Percentiles rank a stretch among this genome's conserved stretches.
phyloP scores from a whole-genome alignment of 805 yeast genomes.

The Candida saitoana region DNA sequence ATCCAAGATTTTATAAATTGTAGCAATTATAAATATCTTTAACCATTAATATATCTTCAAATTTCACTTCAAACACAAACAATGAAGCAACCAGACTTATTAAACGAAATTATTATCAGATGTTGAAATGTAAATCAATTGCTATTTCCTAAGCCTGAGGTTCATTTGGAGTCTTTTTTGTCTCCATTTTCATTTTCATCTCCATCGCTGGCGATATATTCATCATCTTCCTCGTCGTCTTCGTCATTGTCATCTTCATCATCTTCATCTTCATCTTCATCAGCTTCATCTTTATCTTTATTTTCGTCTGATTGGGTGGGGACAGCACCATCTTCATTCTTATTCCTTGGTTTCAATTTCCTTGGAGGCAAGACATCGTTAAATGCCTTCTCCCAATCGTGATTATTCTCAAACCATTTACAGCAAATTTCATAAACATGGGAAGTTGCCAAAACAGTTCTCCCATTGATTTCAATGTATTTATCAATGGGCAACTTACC shows the following conservation, averaged over 20 bases:
- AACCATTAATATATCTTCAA: too few species aligned
- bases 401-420: conserved; percentile 64
- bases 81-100: too few species aligned
- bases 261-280: conserved; percentile 7
- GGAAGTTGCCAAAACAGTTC: conserved; percentile 87
- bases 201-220: too few species aligned
- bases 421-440: conserved; percentile 90
- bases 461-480: conserved; percentile 74
- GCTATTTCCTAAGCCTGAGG: too few species aligned
- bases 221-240: not conserved
- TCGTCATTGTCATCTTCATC: conserved; percentile 2
- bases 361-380: conserved; percentile 84
- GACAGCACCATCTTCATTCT: conserved; percentile 6
- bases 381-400: conserved; percentile 84
- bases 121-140: too few species aligned
- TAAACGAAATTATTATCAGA: too few species aligned
- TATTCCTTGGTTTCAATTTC: conserved; percentile 51
- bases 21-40: too few species aligned
- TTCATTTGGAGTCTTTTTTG: too few species aligned
- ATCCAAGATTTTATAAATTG: too few species aligned
- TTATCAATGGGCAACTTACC: conserved; percentile 85
- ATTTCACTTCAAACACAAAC: too few species aligned
- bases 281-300: conserved; percentile 3
- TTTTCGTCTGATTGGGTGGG: conserved; percentile 2
- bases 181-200: too few species aligned